phyloP scores from a whole-genome alignment of 1,139 yeast species.

The Blastobotrys proliferans region DNA sequence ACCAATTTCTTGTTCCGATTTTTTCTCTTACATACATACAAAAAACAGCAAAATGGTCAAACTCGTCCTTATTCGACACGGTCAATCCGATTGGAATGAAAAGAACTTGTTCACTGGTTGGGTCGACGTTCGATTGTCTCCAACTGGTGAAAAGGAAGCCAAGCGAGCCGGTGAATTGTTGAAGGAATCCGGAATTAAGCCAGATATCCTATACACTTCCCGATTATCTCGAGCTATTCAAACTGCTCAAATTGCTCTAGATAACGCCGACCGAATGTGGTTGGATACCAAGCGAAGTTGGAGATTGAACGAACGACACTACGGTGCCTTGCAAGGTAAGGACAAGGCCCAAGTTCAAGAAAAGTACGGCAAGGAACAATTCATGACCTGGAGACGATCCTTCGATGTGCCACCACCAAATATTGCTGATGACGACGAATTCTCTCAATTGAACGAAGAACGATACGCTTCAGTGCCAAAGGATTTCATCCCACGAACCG shows the following conservation, averaged over 20 bases:
- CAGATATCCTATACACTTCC: slow-evolving; percentile 89
- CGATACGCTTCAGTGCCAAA: slow-evolving; percentile 85
- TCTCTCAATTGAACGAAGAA: slow-evolving; percentile 78
- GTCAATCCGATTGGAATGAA: slow-evolving; percentile 98
- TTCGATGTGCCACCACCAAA: slow-evolving; percentile 96
- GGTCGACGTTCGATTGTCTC: slow-evolving; percentile 91
- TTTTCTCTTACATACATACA: slow-evolving; percentile 1
- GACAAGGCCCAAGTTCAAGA: slow-evolving; percentile 93
- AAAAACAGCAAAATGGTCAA: slow-evolving; percentile 20
- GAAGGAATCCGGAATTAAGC: slow-evolving; percentile 79
- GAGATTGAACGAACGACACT: slow-evolving; percentile 99
- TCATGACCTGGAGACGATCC: slow-evolving; percentile 98
- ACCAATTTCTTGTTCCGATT: not conserved
- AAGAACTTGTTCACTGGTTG: slow-evolving; percentile 98
- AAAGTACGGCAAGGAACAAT: slow-evolving; percentile 84
- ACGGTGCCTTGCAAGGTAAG: slow-evolving; percentile 98
- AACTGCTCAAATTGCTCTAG: slow-evolving; percentile 94
- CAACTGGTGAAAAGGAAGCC: slow-evolving; percentile 85
- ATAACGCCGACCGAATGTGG: slow-evolving; percentile 82
- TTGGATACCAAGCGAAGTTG: slow-evolving; percentile 93
- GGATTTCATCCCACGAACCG: slow-evolving; percentile 85
- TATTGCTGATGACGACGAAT: slow-evolving; percentile 72
- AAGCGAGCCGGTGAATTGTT: slow-evolving; percentile 89
- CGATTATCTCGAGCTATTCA: slow-evolving; percentile 93
- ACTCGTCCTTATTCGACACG: slow-evolving; percentile 64